phyloP scores from a whole-genome alignment of 305 asterid species.

The Stenogyne calaminthoides region DNA sequence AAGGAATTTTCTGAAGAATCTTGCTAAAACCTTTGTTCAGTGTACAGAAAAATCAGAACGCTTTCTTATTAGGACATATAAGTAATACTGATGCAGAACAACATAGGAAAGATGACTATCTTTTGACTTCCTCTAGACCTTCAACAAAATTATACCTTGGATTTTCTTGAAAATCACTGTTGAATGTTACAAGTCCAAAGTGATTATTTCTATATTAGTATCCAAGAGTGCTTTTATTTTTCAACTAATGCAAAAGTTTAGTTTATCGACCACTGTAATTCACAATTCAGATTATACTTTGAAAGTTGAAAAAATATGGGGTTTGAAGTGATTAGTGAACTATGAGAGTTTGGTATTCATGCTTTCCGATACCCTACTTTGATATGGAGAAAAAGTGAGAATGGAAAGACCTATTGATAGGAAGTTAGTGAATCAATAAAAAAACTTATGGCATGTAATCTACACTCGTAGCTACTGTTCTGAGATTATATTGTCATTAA shows the following conservation, averaged over 20 bases:
- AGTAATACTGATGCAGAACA: not conserved
- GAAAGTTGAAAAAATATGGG: not conserved
- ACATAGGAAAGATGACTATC: not conserved
- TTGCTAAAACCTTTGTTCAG: not conserved
- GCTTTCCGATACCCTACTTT: not conserved
- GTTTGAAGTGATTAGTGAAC: not conserved
- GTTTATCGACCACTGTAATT: not conserved
- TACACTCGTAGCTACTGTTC: not conserved
- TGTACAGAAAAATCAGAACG: not conserved
- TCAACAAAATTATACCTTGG: not conserved
- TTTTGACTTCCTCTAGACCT: not conserved
- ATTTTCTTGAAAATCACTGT: not conserved
- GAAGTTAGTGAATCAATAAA: not conserved
- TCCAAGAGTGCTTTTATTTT: not conserved
- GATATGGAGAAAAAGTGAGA: not conserved
- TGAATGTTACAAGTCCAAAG: not conserved
- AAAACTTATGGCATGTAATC: not conserved
- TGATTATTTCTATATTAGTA: slow-evolving; percentile 7
- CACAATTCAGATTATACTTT: not conserved
- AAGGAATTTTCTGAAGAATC: not conserved
- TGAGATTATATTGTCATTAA: slow-evolving; percentile 22
- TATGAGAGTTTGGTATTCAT: not conserved
- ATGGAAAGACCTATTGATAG: not conserved
- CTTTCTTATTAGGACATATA: not conserved
- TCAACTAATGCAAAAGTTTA: not conserved